Base-by-base conservation (phyloP, 1,284 basidiomycete species). In the Meira nashicola region DNA sequence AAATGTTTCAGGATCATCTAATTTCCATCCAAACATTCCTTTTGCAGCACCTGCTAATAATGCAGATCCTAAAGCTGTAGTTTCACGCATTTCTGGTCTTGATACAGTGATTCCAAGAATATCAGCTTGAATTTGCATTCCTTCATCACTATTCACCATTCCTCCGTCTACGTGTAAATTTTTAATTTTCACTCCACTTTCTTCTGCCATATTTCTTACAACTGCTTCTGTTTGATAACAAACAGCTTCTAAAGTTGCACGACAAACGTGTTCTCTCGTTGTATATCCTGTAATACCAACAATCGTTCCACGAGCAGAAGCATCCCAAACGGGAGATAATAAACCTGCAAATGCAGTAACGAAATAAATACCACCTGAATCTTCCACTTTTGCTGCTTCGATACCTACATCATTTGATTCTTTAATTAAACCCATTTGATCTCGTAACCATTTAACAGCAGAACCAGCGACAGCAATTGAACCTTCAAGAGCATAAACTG, bases 21-120 rank as follows among this genome's bases (percentile, higher is more conserved):
- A 80, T 78, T 97, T 87, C 95, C 94, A 98, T n/a, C 92, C 94
- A 71, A 90, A 94, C 28, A 97, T 82, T 5, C 84, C 83, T 38
- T 97, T 84, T 0, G 94, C 92, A 43, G 89, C 85, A 14, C 89
- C 95, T 14, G 95, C 94, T n/a, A 96, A 85, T 43, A 98, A 82
- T 17, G 95, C 95, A 9, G 92, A 91, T n/a, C 94, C 94, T 41
- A 98, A 83, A 5, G 95, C 94, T 6, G 94, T 98, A 9, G 90
- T 89, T 89, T 98, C 94, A 78, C 93, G 83, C 94, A 98, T 98
- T 74, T 91, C 87, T 14, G 94, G 93, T 56, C 94, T 83, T 63
- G 93, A 82, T 59, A 98, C 90, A 21, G 86, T 86, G 80, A 96
- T 93, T 11, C 93, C 94, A 25, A 92, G 89, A 51, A 96, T 83